Evolutionary conservation across 768 basidiomycete genomes (phyloP).

Genomic region (Phylloporus sp.): DNA sequence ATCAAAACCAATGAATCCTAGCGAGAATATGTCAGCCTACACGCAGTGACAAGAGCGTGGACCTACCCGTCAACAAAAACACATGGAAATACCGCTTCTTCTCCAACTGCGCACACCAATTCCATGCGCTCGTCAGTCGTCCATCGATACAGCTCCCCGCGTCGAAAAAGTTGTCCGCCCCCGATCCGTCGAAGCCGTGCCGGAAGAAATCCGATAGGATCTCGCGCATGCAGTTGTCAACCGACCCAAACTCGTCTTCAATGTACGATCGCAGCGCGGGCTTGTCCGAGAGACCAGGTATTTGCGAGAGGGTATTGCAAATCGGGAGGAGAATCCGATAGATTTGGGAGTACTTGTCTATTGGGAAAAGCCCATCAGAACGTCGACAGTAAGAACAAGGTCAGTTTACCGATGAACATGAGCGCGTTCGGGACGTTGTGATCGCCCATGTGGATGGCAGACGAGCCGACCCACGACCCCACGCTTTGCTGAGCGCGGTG

Average conservation of each 20-base stretch:
- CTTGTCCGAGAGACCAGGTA: conserved; percentile 60
- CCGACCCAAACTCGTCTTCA: conserved; percentile 77
- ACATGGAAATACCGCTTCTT: conserved; percentile 83
- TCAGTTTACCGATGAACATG: conserved; percentile 66
- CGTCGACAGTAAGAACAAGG: background rate
- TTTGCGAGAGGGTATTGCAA: conserved; percentile 75
- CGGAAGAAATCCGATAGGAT: conserved; percentile 83
- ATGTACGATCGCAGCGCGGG: conserved; percentile 74
- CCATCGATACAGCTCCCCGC: conserved; percentile 85
- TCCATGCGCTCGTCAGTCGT: conserved; percentile 85
- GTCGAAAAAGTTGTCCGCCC: conserved; percentile 89
- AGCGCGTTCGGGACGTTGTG: conserved; percentile 61
- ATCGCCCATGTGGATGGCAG: conserved; percentile 88
- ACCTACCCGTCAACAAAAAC: conserved; percentile 71
- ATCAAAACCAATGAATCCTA: conserved; percentile 83
- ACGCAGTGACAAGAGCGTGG: background rate
- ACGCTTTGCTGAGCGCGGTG: conserved; percentile 79
- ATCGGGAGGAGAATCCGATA: conserved; percentile 87
- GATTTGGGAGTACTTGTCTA: conserved; percentile 90
- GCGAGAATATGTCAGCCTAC: background rate
- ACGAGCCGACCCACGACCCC: conserved; percentile 81
- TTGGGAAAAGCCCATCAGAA: conserved; percentile 13
- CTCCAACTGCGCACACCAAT: conserved; percentile 83
- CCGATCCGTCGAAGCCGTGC: conserved; percentile 86
- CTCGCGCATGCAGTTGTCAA: conserved; percentile 63